Percentiles rank a stretch among this genome's conserved stretches.
Conservation (phyloP, 1,284 basidiomycete genomes). For the Puccinia polysora region DNA sequence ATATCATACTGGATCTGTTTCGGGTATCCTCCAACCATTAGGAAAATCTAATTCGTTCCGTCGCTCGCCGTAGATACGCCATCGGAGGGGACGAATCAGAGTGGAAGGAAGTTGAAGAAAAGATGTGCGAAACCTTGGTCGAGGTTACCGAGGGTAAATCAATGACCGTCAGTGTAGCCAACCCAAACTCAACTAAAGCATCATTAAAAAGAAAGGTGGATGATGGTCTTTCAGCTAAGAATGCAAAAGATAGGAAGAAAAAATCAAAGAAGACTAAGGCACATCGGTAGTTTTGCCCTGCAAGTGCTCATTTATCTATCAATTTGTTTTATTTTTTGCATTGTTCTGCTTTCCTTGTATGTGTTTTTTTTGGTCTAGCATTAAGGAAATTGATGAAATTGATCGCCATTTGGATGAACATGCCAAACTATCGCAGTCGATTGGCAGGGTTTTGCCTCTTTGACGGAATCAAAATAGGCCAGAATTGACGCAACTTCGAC, state of each 20-base stretch:
- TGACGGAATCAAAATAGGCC: no score
- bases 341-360: no score
- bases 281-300: slow-evolving; percentile 3
- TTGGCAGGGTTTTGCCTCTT: no score
- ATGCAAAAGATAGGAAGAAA: background rate
- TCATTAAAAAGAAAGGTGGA: slow-evolving; percentile 23
- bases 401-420: no score
- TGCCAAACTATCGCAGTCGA: no score
- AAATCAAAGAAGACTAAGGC: slow-evolving; percentile 3
- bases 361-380: no score
- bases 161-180: slow-evolving; percentile 32
- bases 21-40: background rate
- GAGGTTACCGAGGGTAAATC: slow-evolving; percentile 4
- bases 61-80: slow-evolving; percentile 23
- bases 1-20: background rate
- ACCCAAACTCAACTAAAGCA: slow-evolving; percentile 28
- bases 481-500: no score
- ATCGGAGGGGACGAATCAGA: slow-evolving; percentile 38
- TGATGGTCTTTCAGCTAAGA: background rate
- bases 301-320: no score
- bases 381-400: no score
- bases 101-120: slow-evolving; percentile 39
- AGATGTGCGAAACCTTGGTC: slow-evolving; percentile 20
- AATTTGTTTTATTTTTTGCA: no score
- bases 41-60: background rate